Evolutionary conservation across 2,329 filamentous ascomycete genomes (phyloP).

Genomic region (Teratosphaeria viscida): DNA sequence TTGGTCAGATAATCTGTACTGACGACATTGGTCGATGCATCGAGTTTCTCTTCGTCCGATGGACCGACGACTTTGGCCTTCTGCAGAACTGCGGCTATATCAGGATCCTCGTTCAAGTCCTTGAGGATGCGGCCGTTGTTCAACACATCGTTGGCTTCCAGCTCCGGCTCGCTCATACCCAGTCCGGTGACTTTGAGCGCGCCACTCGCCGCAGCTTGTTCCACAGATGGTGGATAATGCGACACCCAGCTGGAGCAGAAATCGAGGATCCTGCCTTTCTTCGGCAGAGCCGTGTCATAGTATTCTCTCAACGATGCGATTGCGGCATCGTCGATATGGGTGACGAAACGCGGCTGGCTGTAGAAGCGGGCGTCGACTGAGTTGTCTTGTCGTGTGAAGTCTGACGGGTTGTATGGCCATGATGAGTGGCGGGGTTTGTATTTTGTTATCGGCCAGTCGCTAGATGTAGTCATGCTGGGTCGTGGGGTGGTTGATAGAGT

Average conservation of each 20-base stretch:
- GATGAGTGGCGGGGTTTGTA: conserved; percentile 22
- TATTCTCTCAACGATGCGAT: conserved; percentile 36
- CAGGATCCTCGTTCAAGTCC: conserved; percentile 36
- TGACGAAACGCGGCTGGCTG: conserved; percentile 38
- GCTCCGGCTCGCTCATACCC: conserved; percentile 39
- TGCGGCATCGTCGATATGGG: conserved; percentile 44
- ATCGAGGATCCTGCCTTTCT: conserved; percentile 35
- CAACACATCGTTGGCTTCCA: conserved; percentile 33
- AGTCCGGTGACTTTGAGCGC: conserved; percentile 35
- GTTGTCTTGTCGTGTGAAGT: conserved; percentile 32
- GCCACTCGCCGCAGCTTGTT: conserved; percentile 21
- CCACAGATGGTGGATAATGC: conserved; percentile 31
- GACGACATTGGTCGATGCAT: conserved; percentile 42
- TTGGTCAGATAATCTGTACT: conserved; percentile 42
- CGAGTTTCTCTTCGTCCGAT: conserved; percentile 20
- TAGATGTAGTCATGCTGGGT: conserved; percentile 3
- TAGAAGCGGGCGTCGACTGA: conserved; percentile 30
- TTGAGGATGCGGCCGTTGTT: conserved; percentile 24
- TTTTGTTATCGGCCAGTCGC: conserved; percentile 12
- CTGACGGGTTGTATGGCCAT: conserved; percentile 27
- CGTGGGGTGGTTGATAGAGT: conserved; percentile 4
- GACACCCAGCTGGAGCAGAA: conserved; percentile 43
- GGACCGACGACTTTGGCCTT: conserved; percentile 1
- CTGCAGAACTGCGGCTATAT: conserved; percentile 18
- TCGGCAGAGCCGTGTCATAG: conserved; percentile 35